Percentiles rank a stretch among this genome's conserved stretches.
Evolutionary conservation across 2,329 filamentous ascomycete genomes (phyloP).

Genomic region (Xylaria sp.): DNA sequence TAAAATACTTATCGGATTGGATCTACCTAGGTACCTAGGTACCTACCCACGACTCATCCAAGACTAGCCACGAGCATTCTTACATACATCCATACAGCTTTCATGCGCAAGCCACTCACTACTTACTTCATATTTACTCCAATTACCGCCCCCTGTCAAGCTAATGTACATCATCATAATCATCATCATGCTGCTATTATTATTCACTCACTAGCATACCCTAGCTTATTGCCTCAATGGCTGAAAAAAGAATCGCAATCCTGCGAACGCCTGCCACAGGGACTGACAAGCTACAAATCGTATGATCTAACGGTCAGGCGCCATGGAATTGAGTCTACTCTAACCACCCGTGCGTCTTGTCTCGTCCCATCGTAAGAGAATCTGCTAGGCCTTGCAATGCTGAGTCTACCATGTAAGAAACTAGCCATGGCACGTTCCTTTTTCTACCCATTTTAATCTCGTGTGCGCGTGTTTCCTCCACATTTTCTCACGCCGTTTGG

Average conservation of each 20-base stretch:
- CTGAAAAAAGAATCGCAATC: background rate
- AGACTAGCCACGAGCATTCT: too few relatives aligned
- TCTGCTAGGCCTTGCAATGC: background rate
- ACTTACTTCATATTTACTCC: background rate
- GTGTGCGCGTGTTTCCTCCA: background rate
- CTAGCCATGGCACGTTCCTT: background rate
- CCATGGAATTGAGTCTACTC: background rate
- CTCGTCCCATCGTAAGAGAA: background rate
- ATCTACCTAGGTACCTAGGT: too few relatives aligned
- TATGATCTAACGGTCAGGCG: conserved; percentile 7
- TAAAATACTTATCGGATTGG: too few relatives aligned
- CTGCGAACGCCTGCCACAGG: background rate
- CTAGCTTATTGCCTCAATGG: background rate
- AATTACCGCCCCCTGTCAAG: background rate
- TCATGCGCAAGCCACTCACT: background rate
- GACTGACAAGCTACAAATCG: conserved; percentile 5
- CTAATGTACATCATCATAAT: conserved; percentile 7
- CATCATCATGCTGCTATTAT: conserved; percentile 2
- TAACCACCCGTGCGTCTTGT: background rate
- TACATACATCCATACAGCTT: background rate
- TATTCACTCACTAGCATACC: background rate
- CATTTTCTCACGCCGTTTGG: too few relatives aligned
- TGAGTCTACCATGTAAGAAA: background rate
- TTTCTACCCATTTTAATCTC: background rate
- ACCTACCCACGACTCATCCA: too few relatives aligned